Conservation (phyloP, 2,329 filamentous ascomycete genomes). For the Penicillium sp. region DNA sequence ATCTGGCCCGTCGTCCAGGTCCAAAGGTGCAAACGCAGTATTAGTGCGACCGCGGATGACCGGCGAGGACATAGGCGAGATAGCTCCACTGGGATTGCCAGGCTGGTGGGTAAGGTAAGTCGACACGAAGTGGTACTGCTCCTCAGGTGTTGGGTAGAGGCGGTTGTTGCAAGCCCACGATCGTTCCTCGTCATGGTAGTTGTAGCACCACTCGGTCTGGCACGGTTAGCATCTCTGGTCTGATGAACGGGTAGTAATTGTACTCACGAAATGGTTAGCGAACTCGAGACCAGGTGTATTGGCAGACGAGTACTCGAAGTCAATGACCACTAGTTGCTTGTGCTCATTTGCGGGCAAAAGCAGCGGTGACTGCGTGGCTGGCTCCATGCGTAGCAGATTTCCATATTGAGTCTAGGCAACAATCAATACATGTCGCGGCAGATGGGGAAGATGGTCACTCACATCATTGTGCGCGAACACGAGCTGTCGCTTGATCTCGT, state of each 20-base stretch:
- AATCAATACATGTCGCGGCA: slow-evolving; percentile 22
- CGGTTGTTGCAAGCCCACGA: slow-evolving; percentile 65
- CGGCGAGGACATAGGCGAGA: slow-evolving; percentile 30
- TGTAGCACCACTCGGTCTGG: slow-evolving; percentile 89
- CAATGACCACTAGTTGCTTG: slow-evolving; percentile 94
- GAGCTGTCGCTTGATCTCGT: slow-evolving; percentile 67
- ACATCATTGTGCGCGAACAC: slow-evolving; percentile 99
- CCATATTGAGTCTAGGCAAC: slow-evolving; percentile 82
- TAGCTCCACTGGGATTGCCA: slow-evolving; percentile 36
- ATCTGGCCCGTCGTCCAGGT: slow-evolving; percentile 68
- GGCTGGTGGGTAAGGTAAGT: slow-evolving; percentile 83
- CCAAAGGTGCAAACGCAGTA: slow-evolving; percentile 61
- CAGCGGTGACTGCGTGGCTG: slow-evolving; percentile 70
- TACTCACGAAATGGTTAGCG: slow-evolving; percentile 83
- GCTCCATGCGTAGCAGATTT: slow-evolving; percentile 81
- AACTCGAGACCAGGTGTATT: slow-evolving; percentile 87
- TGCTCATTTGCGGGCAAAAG: slow-evolving; percentile 87
- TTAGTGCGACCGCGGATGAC: slow-evolving; percentile 52
- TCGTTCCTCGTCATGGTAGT: slow-evolving; percentile 73
- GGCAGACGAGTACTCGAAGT: slow-evolving; percentile 94
- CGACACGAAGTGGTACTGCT: slow-evolving; percentile 79
- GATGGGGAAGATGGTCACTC: slow-evolving; percentile 36
- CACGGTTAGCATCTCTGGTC: slow-evolving; percentile 12
- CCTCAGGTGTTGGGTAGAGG: slow-evolving; percentile 71
- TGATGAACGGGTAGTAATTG: background rate